Percentiles rank a stretch among this genome's conserved stretches.
These are phyloP conservation scores for Saccharomycodes ludwigii DNA, from an alignment of 805 yeast genomes.

Conservation along the genomic window DNA sequence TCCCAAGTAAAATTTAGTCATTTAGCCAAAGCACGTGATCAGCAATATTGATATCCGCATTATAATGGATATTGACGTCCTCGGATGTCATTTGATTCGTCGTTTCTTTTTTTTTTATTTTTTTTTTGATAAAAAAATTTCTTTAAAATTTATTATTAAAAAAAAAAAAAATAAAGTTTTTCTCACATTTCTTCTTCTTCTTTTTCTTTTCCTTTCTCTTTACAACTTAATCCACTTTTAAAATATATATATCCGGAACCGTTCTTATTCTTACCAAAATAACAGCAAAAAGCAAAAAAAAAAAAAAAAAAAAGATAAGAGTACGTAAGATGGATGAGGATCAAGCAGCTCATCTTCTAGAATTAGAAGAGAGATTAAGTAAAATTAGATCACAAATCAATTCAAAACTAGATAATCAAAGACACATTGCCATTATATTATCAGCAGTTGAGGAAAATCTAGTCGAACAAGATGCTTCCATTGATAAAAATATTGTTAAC, in stretches of 20 bases:
- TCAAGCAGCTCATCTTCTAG: conserved; percentile 26
- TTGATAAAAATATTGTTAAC: conserved; percentile 51
- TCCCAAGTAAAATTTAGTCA: no score
- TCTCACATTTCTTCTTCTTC: background rate
- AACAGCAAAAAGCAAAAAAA: background rate
- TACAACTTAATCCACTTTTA: no score
- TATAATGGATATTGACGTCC: no score
- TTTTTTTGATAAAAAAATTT: no score
- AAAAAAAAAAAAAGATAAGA: background rate
- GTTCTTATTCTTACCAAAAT: background rate
- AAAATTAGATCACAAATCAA: conserved; percentile 58
- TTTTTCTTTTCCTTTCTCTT: background rate
- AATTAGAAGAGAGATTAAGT: conserved; percentile 49
- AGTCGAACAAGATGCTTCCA: conserved; percentile 36
- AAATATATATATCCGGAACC: no score
- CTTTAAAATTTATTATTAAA: no score
- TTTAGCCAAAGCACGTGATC: no score
- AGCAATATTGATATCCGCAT: no score
- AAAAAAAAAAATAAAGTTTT: no score
- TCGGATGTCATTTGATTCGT: no score
- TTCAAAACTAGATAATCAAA: conserved; percentile 81
- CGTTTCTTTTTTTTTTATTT: no score
- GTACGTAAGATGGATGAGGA: conserved; percentile 17
- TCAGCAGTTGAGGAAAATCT: conserved; percentile 87
- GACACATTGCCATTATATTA: conserved; percentile 69